Evolutionary conservation across 1,284 basidiomycete species (phyloP).

Genomic region (Golubevia sp.): DNA sequence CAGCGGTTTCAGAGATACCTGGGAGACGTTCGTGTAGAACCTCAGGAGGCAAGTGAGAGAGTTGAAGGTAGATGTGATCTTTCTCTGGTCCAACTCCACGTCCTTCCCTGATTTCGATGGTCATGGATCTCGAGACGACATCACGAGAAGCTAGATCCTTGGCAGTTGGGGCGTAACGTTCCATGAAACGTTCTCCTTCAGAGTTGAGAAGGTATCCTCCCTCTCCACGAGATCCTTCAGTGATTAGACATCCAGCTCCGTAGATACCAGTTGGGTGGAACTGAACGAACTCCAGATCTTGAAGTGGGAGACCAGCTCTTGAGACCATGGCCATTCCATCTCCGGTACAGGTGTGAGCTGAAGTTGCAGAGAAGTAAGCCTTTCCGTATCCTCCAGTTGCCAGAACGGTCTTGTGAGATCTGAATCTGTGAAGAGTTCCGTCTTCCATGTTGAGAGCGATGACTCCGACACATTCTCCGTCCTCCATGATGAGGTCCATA

Average conservation of each 20-base stretch:
- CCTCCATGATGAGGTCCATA: slow-evolving; percentile 92
- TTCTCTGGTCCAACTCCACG: slow-evolving; percentile 98
- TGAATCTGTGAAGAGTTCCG: slow-evolving; percentile 97
- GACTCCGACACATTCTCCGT: slow-evolving; percentile 98
- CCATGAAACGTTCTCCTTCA: slow-evolving; percentile 99
- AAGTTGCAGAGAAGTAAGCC: slow-evolving; percentile 98
- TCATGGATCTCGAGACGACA: slow-evolving; percentile 99
- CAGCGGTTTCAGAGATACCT: slow-evolving; percentile 99
- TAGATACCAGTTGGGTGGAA: slow-evolving; percentile 99
- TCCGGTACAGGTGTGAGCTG: slow-evolving; percentile 97
- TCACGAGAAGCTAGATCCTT: slow-evolving; percentile 99
- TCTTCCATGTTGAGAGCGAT: slow-evolving; percentile 99
- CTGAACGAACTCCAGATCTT: slow-evolving; percentile 98
- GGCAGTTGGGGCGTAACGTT: slow-evolving; percentile 95
- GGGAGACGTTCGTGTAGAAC: slow-evolving; percentile 96
- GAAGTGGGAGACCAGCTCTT: slow-evolving; percentile 92
- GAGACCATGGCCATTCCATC: slow-evolving; percentile 99
- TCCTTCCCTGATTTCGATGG: slow-evolving; percentile 96
- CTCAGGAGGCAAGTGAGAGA: slow-evolving; percentile 94
- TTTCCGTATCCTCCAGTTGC: slow-evolving; percentile 99
- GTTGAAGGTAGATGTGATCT: slow-evolving; percentile 95
- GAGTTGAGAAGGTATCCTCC: slow-evolving; percentile 98
- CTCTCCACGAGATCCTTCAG: slow-evolving; percentile 98
- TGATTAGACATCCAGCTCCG: slow-evolving; percentile 98
- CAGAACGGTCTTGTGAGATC: slow-evolving; percentile 95